These are phyloP conservation scores for Fragilariopsis cylindrus DNA, from an alignment of 108 stramenopile species.

Conservation along the genomic window DNA sequence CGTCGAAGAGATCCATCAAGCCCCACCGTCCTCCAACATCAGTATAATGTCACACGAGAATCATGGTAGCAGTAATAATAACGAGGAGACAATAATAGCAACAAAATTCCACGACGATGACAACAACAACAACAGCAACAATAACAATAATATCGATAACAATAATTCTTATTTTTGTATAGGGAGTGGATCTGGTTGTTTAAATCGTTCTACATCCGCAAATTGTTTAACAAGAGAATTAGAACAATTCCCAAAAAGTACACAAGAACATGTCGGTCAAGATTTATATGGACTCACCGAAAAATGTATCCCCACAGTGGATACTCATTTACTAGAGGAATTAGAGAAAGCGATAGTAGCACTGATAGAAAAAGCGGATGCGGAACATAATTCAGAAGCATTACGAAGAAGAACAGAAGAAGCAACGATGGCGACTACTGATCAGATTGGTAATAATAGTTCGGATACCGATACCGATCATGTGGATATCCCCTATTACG, in stretches of 20 bases:
- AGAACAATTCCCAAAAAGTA: constrained; percentile 14
- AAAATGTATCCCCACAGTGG: constrained; percentile 4
- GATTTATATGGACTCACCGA: constrained; percentile 32
- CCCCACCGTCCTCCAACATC: too few species aligned
- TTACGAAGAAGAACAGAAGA: neutral
- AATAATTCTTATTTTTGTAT: constrained; percentile 18
- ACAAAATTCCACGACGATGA: too few species aligned
- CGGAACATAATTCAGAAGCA: neutral
- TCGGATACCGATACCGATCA: neutral
- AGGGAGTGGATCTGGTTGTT: constrained; percentile 10
- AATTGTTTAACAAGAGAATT: constrained; percentile 25
- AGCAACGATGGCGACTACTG: neutral
- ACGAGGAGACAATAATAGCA: too few species aligned
- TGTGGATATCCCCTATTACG: neutral
- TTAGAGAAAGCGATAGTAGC: neutral
- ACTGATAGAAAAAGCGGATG: constrained; percentile 1
- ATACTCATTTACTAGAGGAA: constrained; percentile 5
- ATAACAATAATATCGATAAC: neutral
- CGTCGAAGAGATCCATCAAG: too few species aligned
- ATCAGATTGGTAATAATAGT: constrained; percentile 5
- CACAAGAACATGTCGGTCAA: constrained; percentile 21
- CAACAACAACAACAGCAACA: too few species aligned
- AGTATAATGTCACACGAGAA: too few species aligned
- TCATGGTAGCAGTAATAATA: too few species aligned
- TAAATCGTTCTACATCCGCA: constrained; percentile 6